phyloP scores from a whole-genome alignment of 179 eudicot species.

The Silene coronaria region DNA sequence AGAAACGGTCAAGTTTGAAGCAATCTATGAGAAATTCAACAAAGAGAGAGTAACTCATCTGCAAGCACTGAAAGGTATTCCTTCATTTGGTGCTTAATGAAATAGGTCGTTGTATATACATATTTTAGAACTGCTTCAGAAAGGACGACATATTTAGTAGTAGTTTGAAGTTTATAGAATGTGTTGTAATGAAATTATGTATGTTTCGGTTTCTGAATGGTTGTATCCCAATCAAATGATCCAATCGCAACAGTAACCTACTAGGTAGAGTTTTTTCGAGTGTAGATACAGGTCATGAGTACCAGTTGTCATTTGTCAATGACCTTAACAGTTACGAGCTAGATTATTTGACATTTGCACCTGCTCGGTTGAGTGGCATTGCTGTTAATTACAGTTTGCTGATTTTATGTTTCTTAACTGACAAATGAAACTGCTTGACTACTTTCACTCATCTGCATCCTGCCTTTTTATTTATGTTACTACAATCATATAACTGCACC shows the following conservation, averaged over 20 bases:
- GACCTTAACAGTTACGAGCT: no score
- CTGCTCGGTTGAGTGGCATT: not conserved
- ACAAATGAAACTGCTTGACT: not conserved
- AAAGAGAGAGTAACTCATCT: constrained; percentile 73
- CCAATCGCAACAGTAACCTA: not conserved
- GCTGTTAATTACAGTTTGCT: not conserved
- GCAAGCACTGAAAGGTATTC: constrained; percentile 73
- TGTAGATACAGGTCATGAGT: no score
- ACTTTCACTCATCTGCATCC: not conserved
- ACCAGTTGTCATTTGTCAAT: no score
- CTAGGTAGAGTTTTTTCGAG: not conserved
- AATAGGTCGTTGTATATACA: not conserved
- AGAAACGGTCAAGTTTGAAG: constrained; percentile 66
- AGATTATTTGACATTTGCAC: no score
- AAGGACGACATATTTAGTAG: not conserved
- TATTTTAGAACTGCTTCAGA: not conserved
- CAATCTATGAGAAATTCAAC: constrained; percentile 56
- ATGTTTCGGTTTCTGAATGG: not conserved
- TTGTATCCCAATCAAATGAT: not conserved
- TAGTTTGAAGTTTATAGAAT: not conserved
- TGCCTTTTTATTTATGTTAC: not conserved
- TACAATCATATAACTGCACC: not conserved
- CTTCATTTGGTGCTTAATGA: not conserved
- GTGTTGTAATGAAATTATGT: not conserved
- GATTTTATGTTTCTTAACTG: not conserved